phyloP scores from a whole-genome alignment of 257 asterid species.

The Cruciata laevipes region DNA sequence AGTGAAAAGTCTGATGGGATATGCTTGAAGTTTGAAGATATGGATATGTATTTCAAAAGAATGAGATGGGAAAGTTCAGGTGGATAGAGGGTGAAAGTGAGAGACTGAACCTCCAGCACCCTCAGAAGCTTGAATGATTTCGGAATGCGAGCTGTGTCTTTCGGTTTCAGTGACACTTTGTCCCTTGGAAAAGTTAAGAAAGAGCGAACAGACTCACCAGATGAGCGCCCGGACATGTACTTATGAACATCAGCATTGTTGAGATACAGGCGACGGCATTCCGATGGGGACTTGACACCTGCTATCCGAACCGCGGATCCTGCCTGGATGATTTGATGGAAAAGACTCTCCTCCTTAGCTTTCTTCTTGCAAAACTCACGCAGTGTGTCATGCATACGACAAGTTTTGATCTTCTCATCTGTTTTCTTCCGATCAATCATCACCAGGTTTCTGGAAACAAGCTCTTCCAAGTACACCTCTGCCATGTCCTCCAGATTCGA shows the following conservation, averaged over 20 bases:
- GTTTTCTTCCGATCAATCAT: not conserved
- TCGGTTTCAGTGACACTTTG: not conserved
- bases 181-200: not conserved
- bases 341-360: not conserved
- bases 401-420: not conserved
- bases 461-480: conserved; percentile 11
- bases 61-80: not conserved
- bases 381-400: not conserved
- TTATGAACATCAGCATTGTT: conserved; percentile 2
- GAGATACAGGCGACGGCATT: not conserved
- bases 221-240: not conserved
- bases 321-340: not conserved
- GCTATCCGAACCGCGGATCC: not conserved
- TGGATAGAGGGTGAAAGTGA: not conserved
- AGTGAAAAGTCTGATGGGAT: too few relatives aligned
- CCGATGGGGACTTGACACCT: not conserved
- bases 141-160: not conserved
- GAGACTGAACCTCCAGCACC: not conserved
- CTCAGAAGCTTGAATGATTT: conserved; percentile 5
- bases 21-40: not conserved
- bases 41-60: not conserved
- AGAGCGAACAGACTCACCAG: conserved; percentile 8
- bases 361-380: not conserved
- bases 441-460: not conserved
- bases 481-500: conserved; percentile 13